A percentile compares a stretch with the other conserved stretches of the same genome.
phyloP scores from a whole-genome alignment of 2,329 filamentous ascomycete genomes.

The Pseudodiploospora longispora region DNA sequence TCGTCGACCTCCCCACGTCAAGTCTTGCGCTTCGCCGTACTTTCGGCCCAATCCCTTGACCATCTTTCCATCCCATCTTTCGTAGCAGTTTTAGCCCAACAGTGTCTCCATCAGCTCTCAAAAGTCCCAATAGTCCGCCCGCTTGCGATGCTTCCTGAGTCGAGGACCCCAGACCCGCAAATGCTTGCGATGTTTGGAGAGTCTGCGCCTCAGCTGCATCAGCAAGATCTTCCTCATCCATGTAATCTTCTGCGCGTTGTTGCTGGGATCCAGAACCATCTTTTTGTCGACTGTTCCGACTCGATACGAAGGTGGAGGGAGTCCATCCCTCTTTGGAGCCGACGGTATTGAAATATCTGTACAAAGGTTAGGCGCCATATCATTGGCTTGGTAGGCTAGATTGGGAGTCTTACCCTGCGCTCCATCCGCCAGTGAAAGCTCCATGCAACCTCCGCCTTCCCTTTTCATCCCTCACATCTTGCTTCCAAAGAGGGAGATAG shows the following conservation, averaged over 20 bases:
- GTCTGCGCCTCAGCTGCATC: slow-evolving; percentile 73
- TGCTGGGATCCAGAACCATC: slow-evolving; percentile 49
- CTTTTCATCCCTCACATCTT: slow-evolving; percentile 89
- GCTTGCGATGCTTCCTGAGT: slow-evolving; percentile 43
- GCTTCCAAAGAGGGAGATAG: slow-evolving; percentile 94
- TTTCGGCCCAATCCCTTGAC: slow-evolving; percentile 87
- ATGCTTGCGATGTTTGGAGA: slow-evolving; percentile 64
- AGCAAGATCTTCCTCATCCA: slow-evolving; percentile 93
- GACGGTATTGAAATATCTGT: slow-evolving; percentile 92
- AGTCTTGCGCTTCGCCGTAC: slow-evolving; percentile 66
- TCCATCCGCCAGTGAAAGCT: slow-evolving; percentile 93
- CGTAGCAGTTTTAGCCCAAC: slow-evolving; percentile 80
- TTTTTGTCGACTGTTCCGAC: slow-evolving; percentile 68
- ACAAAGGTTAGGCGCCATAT: slow-evolving; percentile 3
- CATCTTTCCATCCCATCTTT: slow-evolving; percentile 93
- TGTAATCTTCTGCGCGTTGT: slow-evolving; percentile 77
- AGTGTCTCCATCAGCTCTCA: slow-evolving; percentile 67
- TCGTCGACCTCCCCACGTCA: slow-evolving; percentile 34
- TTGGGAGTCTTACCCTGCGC: slow-evolving; percentile 65
- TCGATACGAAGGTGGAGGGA: slow-evolving; percentile 85
- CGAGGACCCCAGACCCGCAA: slow-evolving; percentile 67
- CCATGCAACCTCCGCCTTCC: slow-evolving; percentile 88
- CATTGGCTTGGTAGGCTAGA: background rate
- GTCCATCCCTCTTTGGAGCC: slow-evolving; percentile 98
- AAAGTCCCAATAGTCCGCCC: slow-evolving; percentile 59